Evolutionary conservation across 805 yeast genomes (phyloP).

Genomic region (Schizosaccharomyces octosporus): DNA sequence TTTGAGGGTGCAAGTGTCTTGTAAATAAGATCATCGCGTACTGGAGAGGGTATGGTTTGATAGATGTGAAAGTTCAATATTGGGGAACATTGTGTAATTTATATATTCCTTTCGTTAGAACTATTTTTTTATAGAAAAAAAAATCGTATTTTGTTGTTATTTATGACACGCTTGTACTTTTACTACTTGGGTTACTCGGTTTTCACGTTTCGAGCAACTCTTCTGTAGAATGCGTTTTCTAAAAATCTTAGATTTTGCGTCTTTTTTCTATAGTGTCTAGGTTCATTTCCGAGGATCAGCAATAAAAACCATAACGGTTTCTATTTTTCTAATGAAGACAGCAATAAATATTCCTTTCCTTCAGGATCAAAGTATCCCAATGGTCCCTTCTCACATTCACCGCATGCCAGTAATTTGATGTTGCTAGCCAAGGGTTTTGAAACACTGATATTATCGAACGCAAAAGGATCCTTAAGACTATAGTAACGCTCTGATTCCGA

Average conservation of each 20-base stretch:
- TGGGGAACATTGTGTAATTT: background rate
- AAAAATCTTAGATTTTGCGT: too few species aligned
- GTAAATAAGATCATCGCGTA: background rate
- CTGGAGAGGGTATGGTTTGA: background rate
- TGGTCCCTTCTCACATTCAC: slow-evolving; percentile 10
- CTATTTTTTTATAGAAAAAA: too few species aligned
- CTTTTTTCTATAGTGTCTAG: too few species aligned
- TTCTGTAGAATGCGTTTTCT: too few species aligned
- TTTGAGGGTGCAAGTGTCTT: slow-evolving; percentile 46
- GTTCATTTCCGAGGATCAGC: too few species aligned
- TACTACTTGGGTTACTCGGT: too few species aligned
- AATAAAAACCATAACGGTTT: too few species aligned
- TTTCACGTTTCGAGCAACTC: too few species aligned
- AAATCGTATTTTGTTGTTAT: too few species aligned
- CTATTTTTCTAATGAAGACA: background rate
- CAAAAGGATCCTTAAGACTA: slow-evolving; percentile 8
- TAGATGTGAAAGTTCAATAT: background rate
- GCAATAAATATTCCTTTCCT: background rate
- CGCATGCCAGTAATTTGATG: slow-evolving; percentile 9
- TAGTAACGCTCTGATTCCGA: slow-evolving; percentile 4
- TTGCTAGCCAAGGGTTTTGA: slow-evolving; percentile 6
- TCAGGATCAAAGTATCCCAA: slow-evolving; percentile 7
- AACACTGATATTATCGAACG: slow-evolving; percentile 9
- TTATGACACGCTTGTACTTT: too few species aligned
- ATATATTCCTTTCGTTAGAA: background rate